Base-by-base conservation (phyloP, 495 filamentous ascomycete species). In the Rusavskia elegans region DNA sequence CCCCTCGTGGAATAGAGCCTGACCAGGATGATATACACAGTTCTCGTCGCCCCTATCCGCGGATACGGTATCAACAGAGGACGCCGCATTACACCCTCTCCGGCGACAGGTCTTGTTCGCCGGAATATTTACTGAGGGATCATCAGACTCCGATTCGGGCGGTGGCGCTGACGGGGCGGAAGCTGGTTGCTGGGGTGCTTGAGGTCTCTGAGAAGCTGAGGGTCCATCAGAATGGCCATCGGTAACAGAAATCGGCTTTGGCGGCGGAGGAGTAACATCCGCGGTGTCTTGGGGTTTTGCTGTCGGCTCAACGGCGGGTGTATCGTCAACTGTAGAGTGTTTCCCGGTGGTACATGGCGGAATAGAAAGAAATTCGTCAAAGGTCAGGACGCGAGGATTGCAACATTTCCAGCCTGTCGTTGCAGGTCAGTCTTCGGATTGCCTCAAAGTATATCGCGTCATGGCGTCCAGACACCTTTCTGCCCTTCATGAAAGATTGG, bases 401-500 rank as follows among this genome's bases (percentile, higher is more conserved):
- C 92, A 99, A 71, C 92, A 99, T 73, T 95, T 95, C 92, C 92
- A 99, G 60, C 92, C 92, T 96, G 64, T 16, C 14, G 32, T 25
- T 54, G 41, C 54, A 40, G 42, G 44, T 57, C 45, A 55, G 48
- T 52, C 45, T 49, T 48, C 21, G 25, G 35, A 36, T n/a, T 37
- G 40, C 39, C 44, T 37, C 19, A 42, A 23, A 49, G 37, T 51
- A 44, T 54, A 52, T 54, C 51, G 62, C 13, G 32, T 7, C 55
- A 11, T 49, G 63, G 57, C 59, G 55, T 52, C 65, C 68, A 66
- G 66, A 68, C 68, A 95, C 92, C 92, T 82, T 98, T 98, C 69
- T 97, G 90, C 40, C 92, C 92, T 72, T 99, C 92, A 65, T 99
- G 92, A 66, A 99, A 99, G 61, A 93, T 74, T 52, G 89, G 89